Evolutionary conservation across 352 stramenopile genomes (phyloP).

Genomic region (Globisporangium camurandrum): DNA sequence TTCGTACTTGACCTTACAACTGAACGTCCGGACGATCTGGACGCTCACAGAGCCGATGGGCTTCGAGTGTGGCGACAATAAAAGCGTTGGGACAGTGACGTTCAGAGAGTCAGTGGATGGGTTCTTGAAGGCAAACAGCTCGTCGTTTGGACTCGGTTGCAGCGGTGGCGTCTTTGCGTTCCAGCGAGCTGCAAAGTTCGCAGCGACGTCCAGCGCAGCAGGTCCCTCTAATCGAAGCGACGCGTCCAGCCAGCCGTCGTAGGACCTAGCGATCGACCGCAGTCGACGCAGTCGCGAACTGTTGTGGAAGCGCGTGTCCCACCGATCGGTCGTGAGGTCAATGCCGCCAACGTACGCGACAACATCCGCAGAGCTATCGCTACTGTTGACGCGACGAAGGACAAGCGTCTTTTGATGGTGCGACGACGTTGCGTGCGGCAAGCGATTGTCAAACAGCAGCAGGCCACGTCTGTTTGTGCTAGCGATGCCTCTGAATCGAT

Average conservation of each 20-base stretch:
- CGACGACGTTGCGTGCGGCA: slow-evolving; percentile 46
- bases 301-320: slow-evolving; percentile 54
- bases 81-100: too few relatives aligned
- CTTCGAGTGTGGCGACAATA: too few relatives aligned
- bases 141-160: slow-evolving; percentile 23
- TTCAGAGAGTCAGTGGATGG: slow-evolving; percentile 5
- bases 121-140: slow-evolving; percentile 44
- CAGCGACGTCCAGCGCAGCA: slow-evolving; percentile 41
- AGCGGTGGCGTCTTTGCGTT: slow-evolving; percentile 25
- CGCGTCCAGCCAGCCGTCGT: slow-evolving; percentile 56
- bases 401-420: slow-evolving; percentile 73
- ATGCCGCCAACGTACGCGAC: slow-evolving; percentile 49
- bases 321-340: slow-evolving; percentile 47
- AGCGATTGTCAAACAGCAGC: slow-evolving; percentile 58
- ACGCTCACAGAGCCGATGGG: slow-evolving; percentile 11
- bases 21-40: slow-evolving; percentile 54
- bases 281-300: slow-evolving; percentile 27
- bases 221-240: slow-evolving; percentile 34
- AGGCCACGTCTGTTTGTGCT: not conserved
- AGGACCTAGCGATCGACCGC: slow-evolving; percentile 22
- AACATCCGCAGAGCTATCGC: slow-evolving; percentile 13
- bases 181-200: slow-evolving; percentile 61
- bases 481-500: not conserved
- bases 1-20: slow-evolving; percentile 1
- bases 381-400: slow-evolving; percentile 20